Conservation (phyloP, 1,284 basidiomycete species). For the Gastroboletus turbinatus region DNA sequence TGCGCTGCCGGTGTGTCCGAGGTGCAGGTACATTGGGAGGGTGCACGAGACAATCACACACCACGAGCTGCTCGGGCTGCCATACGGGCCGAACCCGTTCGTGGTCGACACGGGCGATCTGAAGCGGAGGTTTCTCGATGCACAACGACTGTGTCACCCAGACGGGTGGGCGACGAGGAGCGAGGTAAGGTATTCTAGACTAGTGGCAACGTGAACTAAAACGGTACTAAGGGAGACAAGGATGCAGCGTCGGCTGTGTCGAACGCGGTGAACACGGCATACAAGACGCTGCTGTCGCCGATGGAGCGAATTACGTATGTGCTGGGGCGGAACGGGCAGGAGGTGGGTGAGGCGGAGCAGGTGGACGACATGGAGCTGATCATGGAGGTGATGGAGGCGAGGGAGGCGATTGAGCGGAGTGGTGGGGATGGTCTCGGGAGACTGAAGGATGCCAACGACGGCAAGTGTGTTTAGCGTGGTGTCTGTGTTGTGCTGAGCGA, state of each 20-base stretch:
- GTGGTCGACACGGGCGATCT: conserved; percentile 53
- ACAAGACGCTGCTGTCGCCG: conserved; percentile 65
- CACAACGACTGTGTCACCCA: conserved; percentile 78
- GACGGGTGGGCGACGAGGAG: conserved; percentile 73
- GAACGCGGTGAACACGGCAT: conserved; percentile 73
- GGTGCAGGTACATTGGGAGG: conserved; percentile 63
- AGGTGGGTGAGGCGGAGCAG: conserved; percentile 72
- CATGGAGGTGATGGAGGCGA: conserved; percentile 77
- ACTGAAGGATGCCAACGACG: conserved; percentile 58
- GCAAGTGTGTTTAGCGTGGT: conserved; percentile 41
- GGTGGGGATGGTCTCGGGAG: conserved; percentile 42
- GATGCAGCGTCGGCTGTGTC: conserved; percentile 66
- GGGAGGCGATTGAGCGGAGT: conserved; percentile 79
- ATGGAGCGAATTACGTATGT: conserved; percentile 71
- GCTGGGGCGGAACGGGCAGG: conserved; percentile 59
- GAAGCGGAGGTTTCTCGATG: conserved; percentile 60
- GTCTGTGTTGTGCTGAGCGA: conserved; percentile 1
- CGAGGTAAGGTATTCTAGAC: conserved; percentile 26
- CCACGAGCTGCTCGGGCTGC: conserved; percentile 62
- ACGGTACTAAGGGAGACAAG: conserved; percentile 49
- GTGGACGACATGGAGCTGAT: conserved; percentile 74
- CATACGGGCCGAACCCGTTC: conserved; percentile 64
- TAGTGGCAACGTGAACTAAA: conserved; percentile 10
- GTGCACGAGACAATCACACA: conserved; percentile 51
- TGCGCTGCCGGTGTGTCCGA: conserved; percentile 64